Percentiles rank a stretch among this genome's conserved stretches.
Conservation (phyloP, 345 rosid species). For the Xanthoceras sorbifolium region DNA sequence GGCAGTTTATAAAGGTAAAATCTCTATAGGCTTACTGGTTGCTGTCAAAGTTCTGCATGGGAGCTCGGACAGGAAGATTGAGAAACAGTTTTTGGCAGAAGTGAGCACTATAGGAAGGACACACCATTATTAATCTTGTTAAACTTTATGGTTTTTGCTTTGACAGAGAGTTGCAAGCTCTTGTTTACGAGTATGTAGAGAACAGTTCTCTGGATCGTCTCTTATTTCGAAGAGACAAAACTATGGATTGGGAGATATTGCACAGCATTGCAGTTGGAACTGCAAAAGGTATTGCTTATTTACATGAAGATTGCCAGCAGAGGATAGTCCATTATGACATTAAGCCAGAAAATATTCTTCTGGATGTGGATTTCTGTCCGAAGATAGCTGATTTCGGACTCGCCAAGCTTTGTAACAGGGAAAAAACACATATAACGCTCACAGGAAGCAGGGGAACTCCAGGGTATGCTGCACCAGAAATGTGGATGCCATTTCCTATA, state of each 20-base stretch:
- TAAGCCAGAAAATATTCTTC: constrained; percentile 24
- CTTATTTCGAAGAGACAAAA: neutral
- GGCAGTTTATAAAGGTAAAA: constrained; percentile 23
- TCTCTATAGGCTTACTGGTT: constrained; percentile 12
- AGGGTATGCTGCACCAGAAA: constrained; percentile 25
- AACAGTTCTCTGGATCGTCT: constrained; percentile 15
- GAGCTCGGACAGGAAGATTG: constrained; percentile 15
- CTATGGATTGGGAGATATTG: constrained; percentile 4
- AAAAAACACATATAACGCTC: neutral
- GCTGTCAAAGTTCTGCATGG: constrained; percentile 17
- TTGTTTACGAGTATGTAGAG: constrained; percentile 19
- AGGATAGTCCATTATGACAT: constrained; percentile 13
- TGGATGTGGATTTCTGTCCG: constrained; percentile 11
- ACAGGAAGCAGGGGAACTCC: constrained; percentile 19
- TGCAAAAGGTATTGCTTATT: constrained; percentile 19
- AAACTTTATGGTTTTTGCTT: constrained; percentile 23
- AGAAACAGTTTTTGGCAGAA: constrained; percentile 26
- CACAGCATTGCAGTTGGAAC: constrained; percentile 12
- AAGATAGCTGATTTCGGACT: constrained; percentile 20
- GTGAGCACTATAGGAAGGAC: constrained; percentile 25
- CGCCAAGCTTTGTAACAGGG: constrained; percentile 22
- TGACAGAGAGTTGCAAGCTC: neutral
- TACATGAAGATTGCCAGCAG: constrained; percentile 19
- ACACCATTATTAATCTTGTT: constrained; percentile 19
- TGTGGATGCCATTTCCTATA: constrained; percentile 5